Percentiles rank a stretch among this genome's conserved stretches.
phyloP scores from a whole-genome alignment of 2,329 filamentous ascomycete species.

The Phyllosticta capitalensis region DNA sequence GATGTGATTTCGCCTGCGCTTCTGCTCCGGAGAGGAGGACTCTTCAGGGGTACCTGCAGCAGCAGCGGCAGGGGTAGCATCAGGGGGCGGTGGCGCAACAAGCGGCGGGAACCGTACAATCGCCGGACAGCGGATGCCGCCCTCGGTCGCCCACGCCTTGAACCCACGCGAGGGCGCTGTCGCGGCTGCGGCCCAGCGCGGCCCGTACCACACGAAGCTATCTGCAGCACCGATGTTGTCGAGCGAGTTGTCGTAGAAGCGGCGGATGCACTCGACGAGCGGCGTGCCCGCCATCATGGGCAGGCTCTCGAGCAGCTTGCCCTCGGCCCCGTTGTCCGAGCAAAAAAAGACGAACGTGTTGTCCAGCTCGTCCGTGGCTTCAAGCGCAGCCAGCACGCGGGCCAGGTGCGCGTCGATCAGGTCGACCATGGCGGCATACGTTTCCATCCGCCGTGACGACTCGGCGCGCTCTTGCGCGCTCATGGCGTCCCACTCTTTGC shows the following conservation, averaged over 20 bases:
- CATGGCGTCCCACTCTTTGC: constrained; percentile 2
- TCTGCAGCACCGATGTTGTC: constrained; percentile 6
- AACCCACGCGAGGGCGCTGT: constrained; percentile 9
- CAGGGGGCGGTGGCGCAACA: not conserved
- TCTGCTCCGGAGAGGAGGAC: no score
- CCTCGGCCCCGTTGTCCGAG: constrained; percentile 11
- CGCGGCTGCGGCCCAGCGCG: constrained; percentile 5
- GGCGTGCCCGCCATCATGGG: constrained; percentile 6
- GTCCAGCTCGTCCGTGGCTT: constrained; percentile 7
- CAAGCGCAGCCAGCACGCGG: not conserved
- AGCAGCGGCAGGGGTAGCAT: not conserved
- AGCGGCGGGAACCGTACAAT: constrained; percentile 7
- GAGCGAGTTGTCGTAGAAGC: constrained; percentile 9
- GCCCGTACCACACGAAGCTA: constrained; percentile 10
- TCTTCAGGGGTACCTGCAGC: no score
- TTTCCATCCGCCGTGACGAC: constrained; percentile 8
- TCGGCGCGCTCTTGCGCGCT: not conserved
- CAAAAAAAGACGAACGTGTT: constrained; percentile 10
- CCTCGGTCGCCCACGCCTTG: constrained; percentile 6
- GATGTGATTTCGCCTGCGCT: not conserved
- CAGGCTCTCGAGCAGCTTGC: constrained; percentile 4
- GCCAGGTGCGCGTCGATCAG: constrained; percentile 2
- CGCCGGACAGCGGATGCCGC: constrained; percentile 9
- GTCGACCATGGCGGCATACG: constrained; percentile 10
- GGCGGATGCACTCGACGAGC: constrained; percentile 2